Evolutionary conservation across 73 alveolate species (phyloP).

Genomic region (Paramecium octaurelia): DNA sequence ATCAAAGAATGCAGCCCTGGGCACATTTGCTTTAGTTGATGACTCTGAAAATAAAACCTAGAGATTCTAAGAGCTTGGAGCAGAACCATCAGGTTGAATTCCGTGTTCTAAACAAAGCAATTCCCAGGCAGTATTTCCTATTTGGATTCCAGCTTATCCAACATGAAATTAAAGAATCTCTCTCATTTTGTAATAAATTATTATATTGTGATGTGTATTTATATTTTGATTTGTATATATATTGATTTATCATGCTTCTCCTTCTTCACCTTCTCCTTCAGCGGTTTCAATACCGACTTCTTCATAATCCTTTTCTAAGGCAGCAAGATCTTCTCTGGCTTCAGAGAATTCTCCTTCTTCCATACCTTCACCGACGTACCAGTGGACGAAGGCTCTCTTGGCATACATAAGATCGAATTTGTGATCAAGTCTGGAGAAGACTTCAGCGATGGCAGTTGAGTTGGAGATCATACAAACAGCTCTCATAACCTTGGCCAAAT

Average conservation of each 20-base stretch:
- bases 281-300: constrained; percentile 94
- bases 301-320: constrained; percentile 94
- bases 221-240: not conserved
- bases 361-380: constrained; percentile 90
- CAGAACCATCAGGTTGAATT: constrained; percentile 2
- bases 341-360: constrained; percentile 90
- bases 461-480: constrained; percentile 90
- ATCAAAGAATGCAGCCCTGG: constrained; percentile 2
- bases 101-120: constrained; percentile 2
- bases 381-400: constrained; percentile 94
- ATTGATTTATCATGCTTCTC: constrained; percentile 12
- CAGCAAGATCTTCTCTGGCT: constrained; percentile 98
- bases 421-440: constrained; percentile 93
- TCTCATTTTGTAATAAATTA: not conserved
- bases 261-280: constrained; percentile 86
- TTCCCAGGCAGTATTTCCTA: not conserved
- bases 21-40: not conserved
- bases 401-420: constrained; percentile 97
- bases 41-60: not conserved
- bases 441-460: constrained; percentile 93
- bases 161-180: not conserved
- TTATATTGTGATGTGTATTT: not conserved
- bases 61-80: not conserved
- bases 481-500: constrained; percentile 93
- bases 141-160: not conserved